Evolutionary conservation across 208 protist genomes (phyloP), one percentile per base, ranked within the genome.

Genomic region (Trypanosoma lewisi): DNA sequence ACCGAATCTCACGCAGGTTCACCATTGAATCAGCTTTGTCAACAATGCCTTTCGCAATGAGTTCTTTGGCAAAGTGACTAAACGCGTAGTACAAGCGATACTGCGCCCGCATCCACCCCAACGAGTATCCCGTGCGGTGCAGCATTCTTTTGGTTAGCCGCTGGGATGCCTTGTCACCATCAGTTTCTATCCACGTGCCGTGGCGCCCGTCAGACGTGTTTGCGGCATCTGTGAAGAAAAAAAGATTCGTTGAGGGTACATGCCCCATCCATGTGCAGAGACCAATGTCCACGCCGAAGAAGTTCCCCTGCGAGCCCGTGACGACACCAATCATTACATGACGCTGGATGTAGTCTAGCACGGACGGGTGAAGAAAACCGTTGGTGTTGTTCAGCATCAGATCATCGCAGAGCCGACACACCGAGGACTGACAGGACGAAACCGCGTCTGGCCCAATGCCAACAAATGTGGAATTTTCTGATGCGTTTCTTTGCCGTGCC

Each of bases 181-280:
- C 59, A 14, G 59, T 56, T 49, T 73, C 55, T 9, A 73, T 50
- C 67, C 67, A 73, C n/a, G 27, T 31, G 19, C 67, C 67, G 17
- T 58, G 37, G 14, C 67, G 58, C 50, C 64, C 61, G 27, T 54
- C 62, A 0, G 67, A 63, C 16, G 41, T 51, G 17, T 67, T 58
- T 11, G 56, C 67, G 2, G 37, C 27, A 33, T 73, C 53, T 45
- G 67, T 69, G 23, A 69, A 73, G 16, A 73, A 14, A 57, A 67
- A 73, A 2, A 73, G 37, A 60, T 52, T 56, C 7, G n/a, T 6
- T 12, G 25, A 27, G 1, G 67, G 60, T 2, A 68, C 61, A 33
- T 73, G 67, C 17, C 64, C 61, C 14, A 73, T 16, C 67, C 67
- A 73, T 5, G 67, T 69, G 50, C 67, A 73, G 12, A 73, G 48